Conservation (phyloP, 2,329 filamentous ascomycete genomes). For the Didymellaceae sp. region DNA sequence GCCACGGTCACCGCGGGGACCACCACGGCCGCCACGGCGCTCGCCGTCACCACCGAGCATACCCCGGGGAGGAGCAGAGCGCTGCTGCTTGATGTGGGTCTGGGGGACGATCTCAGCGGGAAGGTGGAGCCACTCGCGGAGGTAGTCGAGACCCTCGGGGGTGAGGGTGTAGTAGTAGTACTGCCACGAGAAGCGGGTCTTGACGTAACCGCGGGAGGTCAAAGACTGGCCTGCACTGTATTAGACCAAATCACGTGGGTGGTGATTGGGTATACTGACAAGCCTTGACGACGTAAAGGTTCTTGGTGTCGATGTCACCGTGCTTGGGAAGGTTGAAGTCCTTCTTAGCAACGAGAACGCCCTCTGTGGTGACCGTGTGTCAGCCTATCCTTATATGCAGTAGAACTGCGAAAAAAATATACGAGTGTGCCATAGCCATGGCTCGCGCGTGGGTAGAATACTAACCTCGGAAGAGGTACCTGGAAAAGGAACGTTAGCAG, state of each 20-base stretch:
- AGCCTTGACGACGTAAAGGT: slow-evolving; percentile 99
- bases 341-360: slow-evolving; percentile 96
- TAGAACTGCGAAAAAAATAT: slow-evolving; percentile 41
- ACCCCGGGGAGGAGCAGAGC: slow-evolving; percentile 94
- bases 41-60: slow-evolving; percentile 89
- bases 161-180: slow-evolving; percentile 98
- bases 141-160: slow-evolving; percentile 99
- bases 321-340: slow-evolving; percentile 99
- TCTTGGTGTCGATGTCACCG: slow-evolving; percentile 98
- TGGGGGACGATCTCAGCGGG: slow-evolving; percentile 99
- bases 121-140: slow-evolving; percentile 99
- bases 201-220: slow-evolving; percentile 96
- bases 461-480: slow-evolving; percentile 54
- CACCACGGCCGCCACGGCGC: slow-evolving; percentile 82
- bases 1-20: slow-evolving; percentile 67
- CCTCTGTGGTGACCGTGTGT: slow-evolving; percentile 62
- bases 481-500: slow-evolving; percentile 33
- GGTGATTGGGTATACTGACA: slow-evolving; percentile 50
- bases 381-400: slow-evolving; percentile 51
- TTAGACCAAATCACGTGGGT: slow-evolving; percentile 20
- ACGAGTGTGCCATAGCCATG: slow-evolving; percentile 49
- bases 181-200: slow-evolving; percentile 91
- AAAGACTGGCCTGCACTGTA: slow-evolving; percentile 75
- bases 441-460: slow-evolving; percentile 39
- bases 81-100: slow-evolving; percentile 99